Percentiles rank a stretch among this genome's conserved stretches.
These are phyloP conservation scores for Claviceps sp. DNA, from an alignment of 2,329 filamentous ascomycete species.

Conservation along the genomic window DNA sequence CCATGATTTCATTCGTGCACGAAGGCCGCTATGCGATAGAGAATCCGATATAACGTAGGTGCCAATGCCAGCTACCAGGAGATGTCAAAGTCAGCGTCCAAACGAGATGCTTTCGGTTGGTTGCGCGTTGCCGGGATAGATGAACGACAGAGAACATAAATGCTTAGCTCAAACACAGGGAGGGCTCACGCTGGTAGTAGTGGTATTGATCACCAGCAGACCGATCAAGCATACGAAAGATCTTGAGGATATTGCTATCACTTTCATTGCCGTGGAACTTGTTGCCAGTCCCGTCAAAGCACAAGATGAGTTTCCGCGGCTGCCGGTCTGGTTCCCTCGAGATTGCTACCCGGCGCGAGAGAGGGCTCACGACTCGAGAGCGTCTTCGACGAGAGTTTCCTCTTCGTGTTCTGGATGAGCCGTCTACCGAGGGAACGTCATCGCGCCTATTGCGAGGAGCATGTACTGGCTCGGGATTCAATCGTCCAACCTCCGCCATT, in stretches of 20 bases:
- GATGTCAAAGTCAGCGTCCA: not conserved
- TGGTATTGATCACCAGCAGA: conserved; percentile 48
- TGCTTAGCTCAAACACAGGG: too few relatives aligned
- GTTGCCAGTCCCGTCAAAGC: conserved; percentile 52
- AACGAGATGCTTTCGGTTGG: not conserved
- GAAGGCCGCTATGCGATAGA: conserved; percentile 41
- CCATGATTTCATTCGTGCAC: conserved; percentile 49
- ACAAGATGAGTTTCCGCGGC: conserved; percentile 39
- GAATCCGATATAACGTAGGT: conserved; percentile 54
- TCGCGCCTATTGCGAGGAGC: not conserved
- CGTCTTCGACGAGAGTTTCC: not conserved
- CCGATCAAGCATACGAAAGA: conserved; percentile 56
- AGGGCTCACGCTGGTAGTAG: conserved; percentile 45
- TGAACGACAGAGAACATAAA: not conserved
- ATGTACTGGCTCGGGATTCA: not conserved
- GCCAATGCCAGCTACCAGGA: conserved; percentile 48
- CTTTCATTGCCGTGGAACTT: conserved; percentile 50
- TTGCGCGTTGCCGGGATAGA: not conserved
- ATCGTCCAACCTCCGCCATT: not conserved
- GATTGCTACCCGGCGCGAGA: not conserved
- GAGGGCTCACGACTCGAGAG: conserved; percentile 1
- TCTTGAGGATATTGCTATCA: conserved; percentile 55
- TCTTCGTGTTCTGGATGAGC: not conserved
- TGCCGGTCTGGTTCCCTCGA: not conserved
- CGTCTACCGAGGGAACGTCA: not conserved